Evolutionary conservation across 495 filamentous ascomycete species (phyloP), one percentile per base, ranked within the genome.

Genomic region (Penicillium macrosclerotiorum): DNA sequence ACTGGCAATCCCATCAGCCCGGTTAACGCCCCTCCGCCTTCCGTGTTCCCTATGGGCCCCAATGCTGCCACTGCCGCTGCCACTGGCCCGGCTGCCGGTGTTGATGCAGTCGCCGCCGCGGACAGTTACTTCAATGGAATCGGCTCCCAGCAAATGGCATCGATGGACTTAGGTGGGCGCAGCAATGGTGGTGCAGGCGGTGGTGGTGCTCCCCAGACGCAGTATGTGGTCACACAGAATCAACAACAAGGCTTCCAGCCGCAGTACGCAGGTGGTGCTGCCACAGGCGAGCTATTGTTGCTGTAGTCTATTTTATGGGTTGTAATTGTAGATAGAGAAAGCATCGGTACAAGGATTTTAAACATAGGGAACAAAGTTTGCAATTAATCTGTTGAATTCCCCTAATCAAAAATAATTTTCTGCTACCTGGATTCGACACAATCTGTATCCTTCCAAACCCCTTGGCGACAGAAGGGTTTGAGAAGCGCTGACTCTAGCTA

Each of bases 111-210:
- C 14, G 82, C 76, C 52, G 88, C 90, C 23, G 90, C 89, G 3
- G 90, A 96, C 56, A 81, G 78, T 23, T 95, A 93, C 59, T 96
- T 96, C 59, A 80, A 84, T 25, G 81, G 80, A 23, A 74, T 89
- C 7, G 83, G 83, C 1, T 82, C 68, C 38, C 79, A 81, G 65
- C 81, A 83, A 60, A 88, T 88, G 83, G 81, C 80, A 3, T 78
- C 77, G 3, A 76, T 88, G 75, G 71, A 79, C 45, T 73, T 87
- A 5, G 74, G 72, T 32, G 75, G 71, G 12, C 72, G 69, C 37
- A 69, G 60, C 31, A 59, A 74, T 47, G 61, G 64, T 39, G 59
- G 67, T 43, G 29, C 56, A 24, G 57, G 72, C 16, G 55, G 63
- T 29, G 64, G 74, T 20, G 60, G 72, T 32, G 64, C 64, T 5